Conservation (phyloP, 176 grass and related monocot species). For the Cenchrus fungigraminus region DNA sequence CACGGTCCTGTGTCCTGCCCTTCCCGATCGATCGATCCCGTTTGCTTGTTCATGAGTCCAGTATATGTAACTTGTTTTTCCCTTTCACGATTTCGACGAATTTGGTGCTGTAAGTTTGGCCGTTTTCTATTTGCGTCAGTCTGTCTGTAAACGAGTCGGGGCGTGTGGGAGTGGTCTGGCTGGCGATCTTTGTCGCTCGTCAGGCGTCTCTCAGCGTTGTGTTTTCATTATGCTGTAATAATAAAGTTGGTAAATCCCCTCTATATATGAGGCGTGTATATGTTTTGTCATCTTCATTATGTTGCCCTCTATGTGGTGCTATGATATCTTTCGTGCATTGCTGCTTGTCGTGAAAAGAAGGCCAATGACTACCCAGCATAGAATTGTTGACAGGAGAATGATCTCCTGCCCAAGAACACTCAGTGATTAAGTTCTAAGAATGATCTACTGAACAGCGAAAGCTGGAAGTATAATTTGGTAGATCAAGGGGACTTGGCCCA, state of each 20-base stretch:
- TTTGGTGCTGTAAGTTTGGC: slow-evolving; percentile 14
- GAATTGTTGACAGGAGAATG: too few species aligned
- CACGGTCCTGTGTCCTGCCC: not conserved
- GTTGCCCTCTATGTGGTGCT: not conserved
- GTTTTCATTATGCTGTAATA: not conserved
- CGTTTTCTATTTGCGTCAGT: not conserved
- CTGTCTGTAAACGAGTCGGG: not conserved
- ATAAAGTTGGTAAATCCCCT: slow-evolving; percentile 14
- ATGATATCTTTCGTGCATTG: not conserved
- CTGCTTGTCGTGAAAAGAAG: not conserved
- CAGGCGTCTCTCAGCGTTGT: not conserved
- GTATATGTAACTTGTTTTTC: not conserved
- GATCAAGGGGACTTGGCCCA: not conserved
- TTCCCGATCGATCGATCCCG: not conserved
- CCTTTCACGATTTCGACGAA: not conserved
- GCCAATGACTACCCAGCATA: too few species aligned
- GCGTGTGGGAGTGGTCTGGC: not conserved
- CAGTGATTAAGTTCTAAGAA: too few species aligned
- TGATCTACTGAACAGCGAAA: not conserved
- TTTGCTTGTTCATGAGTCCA: slow-evolving; percentile 5
- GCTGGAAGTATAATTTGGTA: not conserved
- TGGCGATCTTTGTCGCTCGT: not conserved
- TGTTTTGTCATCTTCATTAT: not conserved
- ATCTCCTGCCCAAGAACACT: too few species aligned
- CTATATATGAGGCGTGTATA: not conserved